Conservation (phyloP, 2,329 filamentous ascomycete genomes). For the Calonectria hongkongensis region DNA sequence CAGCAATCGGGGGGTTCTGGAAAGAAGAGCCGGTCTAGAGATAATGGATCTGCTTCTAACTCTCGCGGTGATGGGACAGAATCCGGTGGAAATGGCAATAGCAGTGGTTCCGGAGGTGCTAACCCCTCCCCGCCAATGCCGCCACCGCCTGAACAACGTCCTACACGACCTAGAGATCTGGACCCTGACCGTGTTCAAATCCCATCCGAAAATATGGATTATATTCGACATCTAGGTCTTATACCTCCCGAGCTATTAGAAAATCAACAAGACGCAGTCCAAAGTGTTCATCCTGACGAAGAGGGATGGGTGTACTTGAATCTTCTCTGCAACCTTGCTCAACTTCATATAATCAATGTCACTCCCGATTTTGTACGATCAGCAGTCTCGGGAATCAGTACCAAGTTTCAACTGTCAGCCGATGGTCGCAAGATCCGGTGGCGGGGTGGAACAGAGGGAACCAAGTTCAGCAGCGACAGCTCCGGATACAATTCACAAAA, state of each 20-base stretch:
- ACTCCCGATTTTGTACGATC: conserved; percentile 85
- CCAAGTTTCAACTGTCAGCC: conserved; percentile 84
- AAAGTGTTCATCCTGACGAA: conserved; percentile 75
- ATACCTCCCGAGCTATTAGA: conserved; percentile 73
- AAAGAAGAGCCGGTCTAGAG: conserved; percentile 65
- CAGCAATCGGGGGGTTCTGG: conserved; percentile 53
- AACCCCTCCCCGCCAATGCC: conserved; percentile 64
- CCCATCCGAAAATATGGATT: conserved; percentile 85
- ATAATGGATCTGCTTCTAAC: conserved; percentile 66
- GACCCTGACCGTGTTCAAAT: conserved; percentile 86
- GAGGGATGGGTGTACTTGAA: conserved; percentile 91
- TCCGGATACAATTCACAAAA: conserved; percentile 69
- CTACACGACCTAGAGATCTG: conserved; percentile 84
- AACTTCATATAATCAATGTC: conserved; percentile 90
- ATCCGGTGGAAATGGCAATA: conserved; percentile 62
- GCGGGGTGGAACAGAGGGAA: conserved; percentile 81
- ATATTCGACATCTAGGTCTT: conserved; percentile 84
- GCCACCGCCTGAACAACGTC: conserved; percentile 79
- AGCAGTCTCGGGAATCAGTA: conserved; percentile 81
- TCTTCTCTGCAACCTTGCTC: conserved; percentile 86
- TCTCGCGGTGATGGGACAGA: conserved; percentile 70
- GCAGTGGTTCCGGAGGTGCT: conserved; percentile 53
- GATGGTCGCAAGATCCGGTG: conserved; percentile 89
- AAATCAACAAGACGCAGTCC: conserved; percentile 59
- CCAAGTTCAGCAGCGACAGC: conserved; percentile 79